Percentiles rank a stretch among this genome's conserved stretches.
Conservation (phyloP, 768 basidiomycete genomes). For the Xerocomus spinulosus region DNA sequence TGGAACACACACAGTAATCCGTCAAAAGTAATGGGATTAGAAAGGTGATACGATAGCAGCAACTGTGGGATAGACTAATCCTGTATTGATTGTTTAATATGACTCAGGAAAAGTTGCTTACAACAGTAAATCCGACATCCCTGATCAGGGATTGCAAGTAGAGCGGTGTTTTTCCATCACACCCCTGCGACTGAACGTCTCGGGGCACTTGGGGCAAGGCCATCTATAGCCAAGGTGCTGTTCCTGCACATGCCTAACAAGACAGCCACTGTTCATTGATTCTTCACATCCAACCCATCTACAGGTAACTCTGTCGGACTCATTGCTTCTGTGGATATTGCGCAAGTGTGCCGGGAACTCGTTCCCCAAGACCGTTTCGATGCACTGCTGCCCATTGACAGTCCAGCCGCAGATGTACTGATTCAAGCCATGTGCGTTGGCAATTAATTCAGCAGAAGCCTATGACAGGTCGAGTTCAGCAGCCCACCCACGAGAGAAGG, state of each 20-base stretch:
- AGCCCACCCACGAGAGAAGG: neutral
- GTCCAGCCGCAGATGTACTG: constrained; percentile 11
- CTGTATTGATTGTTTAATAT: constrained; percentile 4
- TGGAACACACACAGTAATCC: too few relatives aligned
- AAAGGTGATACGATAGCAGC: neutral
- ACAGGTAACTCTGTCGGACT: constrained; percentile 5
- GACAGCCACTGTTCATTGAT: constrained; percentile 5
- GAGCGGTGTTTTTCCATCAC: constrained; percentile 16
- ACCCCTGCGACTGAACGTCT: constrained; percentile 18
- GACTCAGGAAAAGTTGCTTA: neutral
- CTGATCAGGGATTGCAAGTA: constrained; percentile 3
- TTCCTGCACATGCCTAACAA: constrained; percentile 24
- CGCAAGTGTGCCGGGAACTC: constrained; percentile 19
- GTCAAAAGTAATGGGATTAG: too few relatives aligned
- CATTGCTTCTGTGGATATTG: constrained; percentile 4
- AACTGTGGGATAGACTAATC: neutral
- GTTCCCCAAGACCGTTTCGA: constrained; percentile 5
- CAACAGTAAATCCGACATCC: neutral
- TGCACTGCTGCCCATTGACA: constrained; percentile 9
- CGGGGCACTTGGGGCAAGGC: constrained; percentile 19
- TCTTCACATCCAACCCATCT: constrained; percentile 19
- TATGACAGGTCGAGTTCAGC: constrained; percentile 1
- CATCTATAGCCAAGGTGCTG: constrained; percentile 20
- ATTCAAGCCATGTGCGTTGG: neutral
- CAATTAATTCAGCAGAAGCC: constrained; percentile 11